Evolutionary conservation across 441 rosid species (phyloP).

Genomic region (Biscutella laevigata): DNA sequence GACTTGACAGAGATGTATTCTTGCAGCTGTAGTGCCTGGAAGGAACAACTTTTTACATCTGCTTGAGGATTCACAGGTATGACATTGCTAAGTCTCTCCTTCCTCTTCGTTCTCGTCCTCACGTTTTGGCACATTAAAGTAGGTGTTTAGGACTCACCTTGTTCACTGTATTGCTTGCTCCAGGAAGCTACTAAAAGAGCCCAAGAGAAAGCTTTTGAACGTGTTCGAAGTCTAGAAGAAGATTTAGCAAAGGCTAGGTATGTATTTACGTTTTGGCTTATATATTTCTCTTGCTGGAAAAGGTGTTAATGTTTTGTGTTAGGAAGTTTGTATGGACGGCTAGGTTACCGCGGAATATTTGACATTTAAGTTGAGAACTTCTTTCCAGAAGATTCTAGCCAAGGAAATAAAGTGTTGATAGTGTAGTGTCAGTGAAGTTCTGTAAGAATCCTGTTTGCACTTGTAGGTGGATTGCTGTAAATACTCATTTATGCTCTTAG

Average conservation of each 20-base stretch:
- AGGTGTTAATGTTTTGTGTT: background rate
- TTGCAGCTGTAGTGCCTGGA: conserved; percentile 42
- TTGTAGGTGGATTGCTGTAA: background rate
- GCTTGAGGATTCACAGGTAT: conserved; percentile 86
- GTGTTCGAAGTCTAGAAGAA: conserved; percentile 69
- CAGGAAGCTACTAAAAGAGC: conserved; percentile 79
- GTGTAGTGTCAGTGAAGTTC: background rate
- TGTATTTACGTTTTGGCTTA: background rate
- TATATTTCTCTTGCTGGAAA: background rate
- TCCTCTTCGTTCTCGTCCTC: background rate
- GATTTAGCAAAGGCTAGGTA: conserved; percentile 70
- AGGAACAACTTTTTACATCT: conserved; percentile 53
- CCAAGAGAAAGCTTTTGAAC: conserved; percentile 68
- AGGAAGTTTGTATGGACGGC: background rate
- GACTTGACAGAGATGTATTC: conserved; percentile 12
- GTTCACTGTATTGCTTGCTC: conserved; percentile 7
- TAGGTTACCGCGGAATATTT: background rate
- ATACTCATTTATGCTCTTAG: background rate
- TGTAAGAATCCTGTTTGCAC: background rate
- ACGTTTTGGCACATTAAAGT: background rate
- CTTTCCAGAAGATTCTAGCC: background rate
- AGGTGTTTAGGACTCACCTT: conserved; percentile 13
- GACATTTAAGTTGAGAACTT: background rate
- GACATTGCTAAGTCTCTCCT: background rate
- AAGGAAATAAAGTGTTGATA: background rate